Evolutionary conservation across 2,329 filamentous ascomycete genomes (phyloP), one percentile per base, ranked within the genome.

Genomic region (Fusarium pilosicola): DNA sequence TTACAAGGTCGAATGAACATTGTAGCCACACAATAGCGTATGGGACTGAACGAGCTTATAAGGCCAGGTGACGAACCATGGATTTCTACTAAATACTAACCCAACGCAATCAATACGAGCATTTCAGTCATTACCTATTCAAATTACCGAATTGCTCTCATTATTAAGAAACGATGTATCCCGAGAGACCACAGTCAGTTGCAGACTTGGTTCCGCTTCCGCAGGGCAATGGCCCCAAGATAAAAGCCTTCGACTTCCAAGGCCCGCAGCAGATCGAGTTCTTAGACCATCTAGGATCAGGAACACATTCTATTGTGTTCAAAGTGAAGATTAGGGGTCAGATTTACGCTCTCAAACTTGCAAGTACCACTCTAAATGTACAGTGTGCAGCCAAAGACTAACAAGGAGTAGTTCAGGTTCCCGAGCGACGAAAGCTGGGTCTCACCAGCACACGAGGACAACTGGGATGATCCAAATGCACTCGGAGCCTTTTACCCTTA

Each of bases 201-300:
- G 36, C 18, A 12, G 61, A 61, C 28, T 22, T 64, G 17, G 42
- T 64, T 18, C 61, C 61, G 30, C 61, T 64, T 46, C 61, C 55
- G 22, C 55, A 12, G 7, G 46, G 36, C 34, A 45, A 61, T 6
- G 61, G 61, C 18, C 61, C 61, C 28, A 49, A 60, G 36, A 32
- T 64, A 22, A 46, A 61, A 12, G 26, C 61, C 1, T 64, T 64
- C 17, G 36, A 61, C 61, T 64, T 64, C 12, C 55, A 49, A n/a
- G 44, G 55, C 20, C 55, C 55, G 17, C 36, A 61, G 26, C 46
- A 61, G 55, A 64, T 64, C 5, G 36, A 61, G 6, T 64, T 64
- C 36, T 22, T 61, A 20, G 18, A 64, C 15, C 12, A 64, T 20
- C 30, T 64, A 26, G 61, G 61, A 18, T 45, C 39, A 41, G 61